phyloP scores from a whole-genome alignment of 116 monocot species.

The Dioscorea cayenensis region DNA sequence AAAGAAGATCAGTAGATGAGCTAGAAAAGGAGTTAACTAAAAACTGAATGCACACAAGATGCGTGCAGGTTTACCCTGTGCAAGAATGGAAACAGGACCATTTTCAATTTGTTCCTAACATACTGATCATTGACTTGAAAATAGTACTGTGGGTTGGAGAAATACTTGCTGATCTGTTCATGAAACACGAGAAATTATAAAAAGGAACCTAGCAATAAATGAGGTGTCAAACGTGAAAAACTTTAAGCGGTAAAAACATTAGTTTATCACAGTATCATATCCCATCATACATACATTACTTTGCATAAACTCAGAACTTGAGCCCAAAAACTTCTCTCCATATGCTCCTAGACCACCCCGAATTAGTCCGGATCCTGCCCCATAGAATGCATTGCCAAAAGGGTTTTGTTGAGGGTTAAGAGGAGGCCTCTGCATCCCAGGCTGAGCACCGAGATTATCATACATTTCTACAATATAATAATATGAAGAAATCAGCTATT shows the following conservation, averaged over 20 bases:
- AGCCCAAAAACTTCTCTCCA: conserved; percentile 80
- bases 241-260: not conserved
- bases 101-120: conserved; percentile 61
- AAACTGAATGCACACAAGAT: not conserved
- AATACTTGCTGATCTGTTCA: conserved; percentile 50
- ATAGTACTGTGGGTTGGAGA: conserved; percentile 65
- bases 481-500: not conserved
- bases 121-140: conserved; percentile 69
- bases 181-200: not conserved
- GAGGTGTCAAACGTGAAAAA: not conserved
- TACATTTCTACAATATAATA: conserved; percentile 51
- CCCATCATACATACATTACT: conserved; percentile 53
- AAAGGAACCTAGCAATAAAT: not conserved
- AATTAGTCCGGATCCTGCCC: conserved; percentile 73
- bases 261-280: not conserved
- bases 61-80: conserved; percentile 38
- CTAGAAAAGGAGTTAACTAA: not conserved
- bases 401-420: conserved; percentile 59
- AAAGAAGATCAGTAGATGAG: not conserved
- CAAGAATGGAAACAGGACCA: conserved; percentile 59
- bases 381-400: conserved; percentile 70
- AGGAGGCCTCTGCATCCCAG: conserved; percentile 39
- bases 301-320: conserved; percentile 93
- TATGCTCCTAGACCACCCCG: conserved; percentile 69
- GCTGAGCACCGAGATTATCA: conserved; percentile 34